Evolutionary conservation across 805 yeast species (phyloP), one percentile per base, ranked within the genome.

Genomic region (Nakazawaea peltata): DNA sequence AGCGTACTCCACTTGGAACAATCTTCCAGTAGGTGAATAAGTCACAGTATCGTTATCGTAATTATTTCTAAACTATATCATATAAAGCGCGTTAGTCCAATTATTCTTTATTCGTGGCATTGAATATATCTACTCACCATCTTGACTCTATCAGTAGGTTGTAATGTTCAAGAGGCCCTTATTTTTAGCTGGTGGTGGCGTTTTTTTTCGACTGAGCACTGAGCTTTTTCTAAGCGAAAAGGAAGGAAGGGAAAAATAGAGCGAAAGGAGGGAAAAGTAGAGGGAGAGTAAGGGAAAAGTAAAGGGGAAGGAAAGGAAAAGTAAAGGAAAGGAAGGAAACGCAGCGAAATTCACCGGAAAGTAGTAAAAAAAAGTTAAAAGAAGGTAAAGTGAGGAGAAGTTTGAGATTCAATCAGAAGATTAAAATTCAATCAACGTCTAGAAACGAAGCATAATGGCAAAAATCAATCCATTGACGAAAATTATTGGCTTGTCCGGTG

Each of bases 11-110:
- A 77, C 83, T 61, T 85, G 95, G 63, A 86, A 87, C 41, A 86
- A 74, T 48, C 95, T 74, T 4, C 95, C 95, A 4, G 95, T 86
- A 38, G 95, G 95, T 23, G 97, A 90, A 64, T 85, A 92, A 11
- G 99, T 92, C 40, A 92, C 95, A 31, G 97, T 81, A 60, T 92
- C 99, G 70, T 94, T 94, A 60, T 92, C 98, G 71, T 92, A 92
- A 52, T 94, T 92, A 65, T 92, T 92, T 72, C 98, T 86, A 58
- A 92, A 92, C 98, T 61, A 36, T 14, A 32, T 10, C 10, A 21
- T 8, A n/a, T n/a, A n/a, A 24, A 27, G 27, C n/a, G n/a, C n/a
- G n/a, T n/a, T n/a, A n/a, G n/a, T n/a, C n/a, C 14, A 25, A n/a
- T 25, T 9, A n/a, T 9, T 25, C 6, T 25, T n/a, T n/a, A n/a